These are phyloP conservation scores for Stellera chamaejasme DNA, from an alignment of 345 rosid species.

Conservation along the genomic window DNA sequence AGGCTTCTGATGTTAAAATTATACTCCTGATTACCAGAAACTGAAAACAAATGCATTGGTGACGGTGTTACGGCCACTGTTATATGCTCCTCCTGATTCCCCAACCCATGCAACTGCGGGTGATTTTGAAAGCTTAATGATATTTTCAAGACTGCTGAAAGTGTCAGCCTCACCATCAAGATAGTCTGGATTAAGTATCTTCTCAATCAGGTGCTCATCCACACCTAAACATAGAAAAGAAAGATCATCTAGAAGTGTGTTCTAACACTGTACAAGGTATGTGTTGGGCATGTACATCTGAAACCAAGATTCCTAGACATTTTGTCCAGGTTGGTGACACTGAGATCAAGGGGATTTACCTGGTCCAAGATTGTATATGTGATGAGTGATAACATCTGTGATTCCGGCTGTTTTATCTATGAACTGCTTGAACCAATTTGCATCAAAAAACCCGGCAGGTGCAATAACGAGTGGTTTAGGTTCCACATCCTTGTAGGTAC, in stretches of 20 bases:
- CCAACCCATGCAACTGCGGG: conserved; percentile 82
- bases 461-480: conserved; percentile 64
- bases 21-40: conserved; percentile 90
- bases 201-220: conserved; percentile 52
- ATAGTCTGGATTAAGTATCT: conserved; percentile 61
- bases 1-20: too few relatives aligned
- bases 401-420: conserved; percentile 38
- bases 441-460: conserved; percentile 88
- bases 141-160: conserved; percentile 43
- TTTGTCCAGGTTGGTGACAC: conserved; percentile 2
- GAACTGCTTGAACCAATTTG: conserved; percentile 58
- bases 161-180: conserved; percentile 54
- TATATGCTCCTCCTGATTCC: conserved; percentile 97
- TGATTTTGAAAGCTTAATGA: conserved; percentile 43
- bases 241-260: conserved; percentile 11
- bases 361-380: conserved; percentile 94
- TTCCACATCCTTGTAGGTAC: conserved; percentile 32
- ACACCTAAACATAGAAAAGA: conserved; percentile 41
- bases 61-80: conserved; percentile 76
- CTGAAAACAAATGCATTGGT: conserved; percentile 83
- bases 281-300: background rate
- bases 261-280: conserved; percentile 3
- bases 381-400: conserved; percentile 61
- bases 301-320: background rate
- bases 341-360: conserved; percentile 31